Evolutionary conservation across 768 basidiomycete genomes (phyloP).

Genomic region (Auricularia cornea): DNA sequence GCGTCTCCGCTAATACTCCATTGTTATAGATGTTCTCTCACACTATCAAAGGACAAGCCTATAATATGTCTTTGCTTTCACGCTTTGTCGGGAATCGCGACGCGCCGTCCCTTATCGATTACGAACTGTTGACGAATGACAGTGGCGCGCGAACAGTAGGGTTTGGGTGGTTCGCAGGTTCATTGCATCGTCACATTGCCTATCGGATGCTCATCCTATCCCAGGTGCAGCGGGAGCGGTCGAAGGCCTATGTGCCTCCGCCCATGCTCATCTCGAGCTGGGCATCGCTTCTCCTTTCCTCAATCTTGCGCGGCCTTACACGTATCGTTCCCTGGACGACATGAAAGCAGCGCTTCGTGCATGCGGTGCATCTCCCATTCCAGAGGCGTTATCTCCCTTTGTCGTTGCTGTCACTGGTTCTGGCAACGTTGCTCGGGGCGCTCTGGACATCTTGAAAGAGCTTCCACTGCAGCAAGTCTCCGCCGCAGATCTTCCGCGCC

Average conservation of each 20-base stretch:
- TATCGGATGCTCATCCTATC: background rate
- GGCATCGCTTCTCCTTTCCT: conserved; percentile 81
- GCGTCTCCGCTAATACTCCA: no score
- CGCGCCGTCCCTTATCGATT: conserved; percentile 64
- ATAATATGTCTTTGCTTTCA: conserved; percentile 73
- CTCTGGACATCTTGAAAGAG: conserved; percentile 60
- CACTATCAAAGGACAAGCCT: conserved; percentile 78
- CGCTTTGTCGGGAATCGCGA: conserved; percentile 41
- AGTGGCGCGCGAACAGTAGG: conserved; percentile 72
- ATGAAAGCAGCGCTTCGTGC: conserved; percentile 47
- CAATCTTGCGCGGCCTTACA: conserved; percentile 74
- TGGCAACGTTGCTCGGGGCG: conserved; percentile 78
- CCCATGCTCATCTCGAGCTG: conserved; percentile 66
- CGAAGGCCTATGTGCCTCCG: conserved; percentile 72
- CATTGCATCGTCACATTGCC: background rate
- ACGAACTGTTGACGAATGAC: conserved; percentile 63
- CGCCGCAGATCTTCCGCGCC: conserved; percentile 45
- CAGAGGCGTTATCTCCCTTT: conserved; percentile 61
- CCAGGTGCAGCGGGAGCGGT: conserved; percentile 70
- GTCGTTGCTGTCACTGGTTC: conserved; percentile 82
- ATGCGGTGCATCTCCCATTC: conserved; percentile 40
- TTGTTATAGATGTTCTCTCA: conserved; percentile 75
- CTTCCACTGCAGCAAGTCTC: conserved; percentile 55
- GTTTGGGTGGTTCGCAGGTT: conserved; percentile 87
- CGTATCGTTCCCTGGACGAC: conserved; percentile 46